phyloP scores from a whole-genome alignment of 352 stramenopile genomes.

The Paralagenidium karlingii region DNA sequence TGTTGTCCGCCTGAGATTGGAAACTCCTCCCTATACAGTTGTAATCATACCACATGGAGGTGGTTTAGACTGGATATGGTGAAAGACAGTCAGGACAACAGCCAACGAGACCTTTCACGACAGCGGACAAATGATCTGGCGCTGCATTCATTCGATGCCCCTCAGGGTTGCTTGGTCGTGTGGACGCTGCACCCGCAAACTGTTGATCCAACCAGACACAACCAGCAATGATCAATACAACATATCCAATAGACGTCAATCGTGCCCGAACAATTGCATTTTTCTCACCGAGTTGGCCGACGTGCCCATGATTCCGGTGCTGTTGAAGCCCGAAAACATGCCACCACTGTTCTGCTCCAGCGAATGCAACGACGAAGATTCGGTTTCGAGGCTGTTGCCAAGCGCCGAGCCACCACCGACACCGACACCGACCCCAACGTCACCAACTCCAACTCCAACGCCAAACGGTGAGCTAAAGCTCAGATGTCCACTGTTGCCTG shows the following conservation, averaged over 20 bases:
- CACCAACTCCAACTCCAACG: too few relatives aligned
- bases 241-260: too few relatives aligned
- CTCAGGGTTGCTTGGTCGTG: constrained; percentile 25
- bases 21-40: constrained; percentile 30
- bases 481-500: constrained; percentile 12
- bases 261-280: background rate
- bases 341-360: constrained; percentile 1
- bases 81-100: too few relatives aligned
- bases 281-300: constrained; percentile 25
- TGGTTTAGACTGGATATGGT: too few relatives aligned
- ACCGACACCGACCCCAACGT: too few relatives aligned
- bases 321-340: constrained; percentile 30
- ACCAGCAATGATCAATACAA: constrained; percentile 1
- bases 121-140: constrained; percentile 11
- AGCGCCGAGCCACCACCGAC: constrained; percentile 1
- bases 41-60: too few relatives aligned
- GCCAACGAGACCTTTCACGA: constrained; percentile 23
- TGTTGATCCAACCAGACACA: constrained; percentile 5
- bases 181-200: constrained; percentile 27
- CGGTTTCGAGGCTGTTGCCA: too few relatives aligned
- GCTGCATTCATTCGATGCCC: constrained; percentile 50
- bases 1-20: constrained; percentile 37
- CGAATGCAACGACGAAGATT: background rate
- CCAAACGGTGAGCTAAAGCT: constrained; percentile 9
- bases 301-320: constrained; percentile 21